Evolutionary conservation across 2,329 filamentous ascomycete species (phyloP), one percentile per base, ranked within the genome.

Genomic region (Fusarium oxysporum): DNA sequence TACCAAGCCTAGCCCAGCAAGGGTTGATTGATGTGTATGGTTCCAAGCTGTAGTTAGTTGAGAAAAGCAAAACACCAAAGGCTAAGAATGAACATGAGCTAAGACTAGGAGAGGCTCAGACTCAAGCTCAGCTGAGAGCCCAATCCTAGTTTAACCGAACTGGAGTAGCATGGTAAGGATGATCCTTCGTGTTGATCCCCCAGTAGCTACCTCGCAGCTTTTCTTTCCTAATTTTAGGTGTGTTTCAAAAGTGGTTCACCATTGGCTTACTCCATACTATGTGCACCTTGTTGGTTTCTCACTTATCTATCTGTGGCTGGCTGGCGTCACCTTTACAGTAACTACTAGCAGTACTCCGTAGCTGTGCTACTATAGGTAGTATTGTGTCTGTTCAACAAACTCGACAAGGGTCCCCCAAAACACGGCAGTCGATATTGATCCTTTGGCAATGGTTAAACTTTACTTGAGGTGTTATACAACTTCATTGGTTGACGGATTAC

Each of bases 61-160:
- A 33, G 62, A 70, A 69, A 69, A 69, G 58, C 65, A 69, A 69
- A 64, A 65, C 21, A 40, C 38, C 47, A 63, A 47, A 41, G 37
- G 38, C 45, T 62, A 65, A 53, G 41, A 40, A 38, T 35, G 32
- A 47, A 37, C 37, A 23, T 37, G 41, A 59, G 57, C 65, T 63
- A 60, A 56, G 38, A 53, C 55, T 37, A 57, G 33, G 43, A 62
- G 37, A 28, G 23, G 44, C 35, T 60, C 43, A 60, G 41, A 40
- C 50, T 54, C 50, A 40, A 54, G 50, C 33, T 54, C 50, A 40
- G 50, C 50, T 28, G 25, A 40, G 23, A 28, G 23, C 19, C 50
- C 35, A 54, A 40, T 30, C 50, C 33, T 54, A 54, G 50, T 35
- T 50, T 32, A 40, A 40, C n/a, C 28, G n/a, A 47, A 50, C 38